phyloP scores from a whole-genome alignment of 2,329 filamentous ascomycete species.

The Catunica adiposa region DNA sequence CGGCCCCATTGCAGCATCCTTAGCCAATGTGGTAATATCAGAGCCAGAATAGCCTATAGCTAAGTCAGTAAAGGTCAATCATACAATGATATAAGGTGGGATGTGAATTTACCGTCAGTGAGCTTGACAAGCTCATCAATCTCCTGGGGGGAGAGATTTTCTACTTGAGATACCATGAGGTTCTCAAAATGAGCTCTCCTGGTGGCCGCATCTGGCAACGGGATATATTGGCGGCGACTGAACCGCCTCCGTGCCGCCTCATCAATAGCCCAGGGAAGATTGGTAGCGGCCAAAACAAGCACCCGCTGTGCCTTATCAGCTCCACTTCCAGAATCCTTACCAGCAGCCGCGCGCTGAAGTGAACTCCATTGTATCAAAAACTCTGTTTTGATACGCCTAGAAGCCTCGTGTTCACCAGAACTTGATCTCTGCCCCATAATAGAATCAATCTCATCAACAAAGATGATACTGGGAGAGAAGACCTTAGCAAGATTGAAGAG shows the following conservation, averaged over 20 bases:
- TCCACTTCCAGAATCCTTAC: conserved; percentile 38
- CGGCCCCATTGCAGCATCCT: conserved; percentile 96
- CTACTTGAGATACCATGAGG: conserved; percentile 74
- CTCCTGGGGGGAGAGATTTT: conserved; percentile 55
- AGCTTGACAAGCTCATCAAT: conserved; percentile 57
- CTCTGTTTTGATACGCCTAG: conserved; percentile 87
- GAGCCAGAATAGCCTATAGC: conserved; percentile 80
- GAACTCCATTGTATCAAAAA: conserved; percentile 97
- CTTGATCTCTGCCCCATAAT: conserved; percentile 71
- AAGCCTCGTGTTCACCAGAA: conserved; percentile 80
- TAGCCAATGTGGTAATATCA: conserved; percentile 89
- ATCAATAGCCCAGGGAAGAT: conserved; percentile 94
- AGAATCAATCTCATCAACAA: conserved; percentile 96
- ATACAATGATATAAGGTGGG: neutral
- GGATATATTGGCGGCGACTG: conserved; percentile 88
- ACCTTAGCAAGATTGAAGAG: conserved; percentile 79
- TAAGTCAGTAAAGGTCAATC: conserved; percentile 4
- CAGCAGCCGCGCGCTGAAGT: conserved; percentile 61
- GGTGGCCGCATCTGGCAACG: conserved; percentile 71
- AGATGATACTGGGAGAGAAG: conserved; percentile 88
- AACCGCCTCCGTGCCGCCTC: conserved; percentile 84
- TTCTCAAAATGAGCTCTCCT: conserved; percentile 63
- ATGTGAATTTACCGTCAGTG: conserved; percentile 56
- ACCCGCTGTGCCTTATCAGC: conserved; percentile 70
- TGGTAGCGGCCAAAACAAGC: conserved; percentile 85